A percentile compares a stretch with the other conserved stretches of the same genome.
Evolutionary conservation across 441 rosid genomes (phyloP).

Genomic region (Aquilaria agallochum): DNA sequence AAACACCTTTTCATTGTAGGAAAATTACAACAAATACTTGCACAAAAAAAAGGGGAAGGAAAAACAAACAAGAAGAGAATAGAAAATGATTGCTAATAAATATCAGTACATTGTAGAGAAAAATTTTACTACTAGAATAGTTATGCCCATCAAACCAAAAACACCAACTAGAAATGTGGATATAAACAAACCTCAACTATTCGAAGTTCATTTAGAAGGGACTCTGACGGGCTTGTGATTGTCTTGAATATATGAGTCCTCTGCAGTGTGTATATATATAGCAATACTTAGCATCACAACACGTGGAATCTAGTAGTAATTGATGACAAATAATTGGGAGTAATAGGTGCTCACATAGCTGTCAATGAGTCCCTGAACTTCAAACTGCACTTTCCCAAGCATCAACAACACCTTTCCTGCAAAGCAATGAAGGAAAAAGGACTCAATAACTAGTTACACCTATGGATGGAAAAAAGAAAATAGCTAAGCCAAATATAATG

Average conservation of each 20-base stretch:
- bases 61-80: neutral
- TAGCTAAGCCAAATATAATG: neutral
- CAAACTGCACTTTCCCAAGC: conserved; percentile 74
- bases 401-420: conserved; percentile 66
- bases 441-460: no score
- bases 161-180: conserved; percentile 1
- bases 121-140: neutral
- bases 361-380: conserved; percentile 63
- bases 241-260: conserved; percentile 64
- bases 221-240: conserved; percentile 69
- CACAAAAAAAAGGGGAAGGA: conserved; percentile 1
- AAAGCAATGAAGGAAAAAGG: conserved; percentile 16
- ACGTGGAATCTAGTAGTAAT: conserved; percentile 4
- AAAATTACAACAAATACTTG: neutral
- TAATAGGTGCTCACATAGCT: conserved; percentile 48
- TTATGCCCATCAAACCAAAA: no score
- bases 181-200: conserved; percentile 63
- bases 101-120: neutral
- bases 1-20: no score
- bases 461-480: no score
- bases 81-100: neutral
- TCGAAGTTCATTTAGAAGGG: conserved; percentile 80
- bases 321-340: conserved; percentile 10
- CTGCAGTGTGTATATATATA: conserved; percentile 30
- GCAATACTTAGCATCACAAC: conserved; percentile 13